phyloP scores from a whole-genome alignment of 164 flowering plant species.

The Protea cynaroides region DNA sequence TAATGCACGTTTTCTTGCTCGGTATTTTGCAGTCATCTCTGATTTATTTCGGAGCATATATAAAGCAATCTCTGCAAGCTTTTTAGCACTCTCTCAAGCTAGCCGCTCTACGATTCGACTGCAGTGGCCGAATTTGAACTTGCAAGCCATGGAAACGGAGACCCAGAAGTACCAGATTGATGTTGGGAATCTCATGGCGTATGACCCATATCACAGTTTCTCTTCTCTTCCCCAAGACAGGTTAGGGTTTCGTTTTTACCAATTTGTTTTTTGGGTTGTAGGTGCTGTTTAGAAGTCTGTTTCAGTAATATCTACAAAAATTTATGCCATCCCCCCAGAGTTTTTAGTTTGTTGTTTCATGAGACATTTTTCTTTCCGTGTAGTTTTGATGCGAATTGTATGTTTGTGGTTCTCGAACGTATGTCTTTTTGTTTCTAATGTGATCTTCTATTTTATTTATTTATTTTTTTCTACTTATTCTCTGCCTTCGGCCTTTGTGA shows the following conservation, averaged over 20 bases:
- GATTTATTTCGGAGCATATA: too few relatives aligned
- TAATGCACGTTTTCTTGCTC: too few relatives aligned
- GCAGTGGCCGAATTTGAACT: neutral
- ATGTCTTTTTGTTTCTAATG: neutral
- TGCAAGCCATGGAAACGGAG: slow-evolving; percentile 10
- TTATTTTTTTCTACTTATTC: too few relatives aligned
- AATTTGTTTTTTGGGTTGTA: neutral
- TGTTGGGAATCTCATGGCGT: slow-evolving; percentile 70
- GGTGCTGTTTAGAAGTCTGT: too few relatives aligned
- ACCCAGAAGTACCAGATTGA: slow-evolving; percentile 34
- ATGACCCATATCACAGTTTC: slow-evolving; percentile 51
- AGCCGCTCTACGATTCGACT: neutral
- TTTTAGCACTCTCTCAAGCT: neutral
- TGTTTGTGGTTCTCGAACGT: too few relatives aligned
- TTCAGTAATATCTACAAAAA: too few relatives aligned
- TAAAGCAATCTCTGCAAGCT: neutral
- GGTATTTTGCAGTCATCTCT: too few relatives aligned
- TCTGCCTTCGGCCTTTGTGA: too few relatives aligned
- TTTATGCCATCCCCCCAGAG: too few relatives aligned
- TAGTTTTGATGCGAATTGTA: too few relatives aligned
- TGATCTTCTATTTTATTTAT: neutral
- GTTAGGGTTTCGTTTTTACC: slow-evolving; percentile 21
- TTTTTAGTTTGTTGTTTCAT: too few relatives aligned
- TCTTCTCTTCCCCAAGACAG: slow-evolving; percentile 49
- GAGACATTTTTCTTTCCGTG: too few relatives aligned